Evolutionary conservation across 1,284 basidiomycete genomes (phyloP), one percentile per base, ranked within the genome.

Genomic region (Pseudozyma thailandica): DNA sequence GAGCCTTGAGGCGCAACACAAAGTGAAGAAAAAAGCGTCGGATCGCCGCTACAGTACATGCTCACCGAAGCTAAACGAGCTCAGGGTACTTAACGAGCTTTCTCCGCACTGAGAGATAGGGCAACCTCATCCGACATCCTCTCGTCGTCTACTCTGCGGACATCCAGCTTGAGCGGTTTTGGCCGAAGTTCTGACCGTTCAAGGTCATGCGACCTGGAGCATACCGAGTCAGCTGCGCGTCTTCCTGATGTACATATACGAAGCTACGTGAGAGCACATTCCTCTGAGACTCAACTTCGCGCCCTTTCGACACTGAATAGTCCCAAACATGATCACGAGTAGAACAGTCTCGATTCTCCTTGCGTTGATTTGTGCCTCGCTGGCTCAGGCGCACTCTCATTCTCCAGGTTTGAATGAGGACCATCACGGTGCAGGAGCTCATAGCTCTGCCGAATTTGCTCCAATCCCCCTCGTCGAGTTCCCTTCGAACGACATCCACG

Each of bases 381-480:
- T 51, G 20, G 59, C 30, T 15, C 41, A n/a, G n/a, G 46, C 68
- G 18, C 58, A 61, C 47, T 41, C 53, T 5, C 42, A 53, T 42
- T 58, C 61, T 28, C 68, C 68, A 8, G 61, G 61, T 9, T 50
- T 65, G 16, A 37, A 72, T 25, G 48, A 72, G 31, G 58, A 72
- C 18, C 69, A 72, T 39, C 69, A 72, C 38, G 69, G 69, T 6
- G 69, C 69, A 15, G 39, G 48, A 10, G 46, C 62, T 21, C 69
- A 72, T 53, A 62, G 57, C 52, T 45, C 53, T 8, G 37, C 60
- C 48, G 63, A 66, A 10, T 66, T 44, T 25, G 48, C 54, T 16
- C 69, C 69, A 16, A 50, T 66, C 20, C 63, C 69, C 16, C 49
- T 72, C 0, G 58, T 66, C 42, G 54, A 61, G 38, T 72, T 72